Percentiles rank a stretch among this genome's conserved stretches.
Evolutionary conservation across 352 stramenopile species (phyloP).

Genomic region (Phytophthora niederhauseri): DNA sequence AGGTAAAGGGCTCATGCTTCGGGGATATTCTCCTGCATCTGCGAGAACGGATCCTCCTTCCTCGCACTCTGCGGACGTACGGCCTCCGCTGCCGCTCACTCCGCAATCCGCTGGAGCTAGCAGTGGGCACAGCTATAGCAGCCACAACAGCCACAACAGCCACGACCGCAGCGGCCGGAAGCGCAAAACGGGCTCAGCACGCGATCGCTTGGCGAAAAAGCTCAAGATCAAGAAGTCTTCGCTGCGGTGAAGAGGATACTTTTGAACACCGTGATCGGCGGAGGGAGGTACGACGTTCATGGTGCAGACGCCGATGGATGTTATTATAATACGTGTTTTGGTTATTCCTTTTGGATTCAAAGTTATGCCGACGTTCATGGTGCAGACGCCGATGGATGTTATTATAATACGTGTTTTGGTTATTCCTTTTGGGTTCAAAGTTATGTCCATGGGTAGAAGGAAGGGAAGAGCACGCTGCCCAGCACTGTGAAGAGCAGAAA

Average conservation of each 20-base stretch:
- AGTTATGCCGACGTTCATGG: conserved; percentile 10
- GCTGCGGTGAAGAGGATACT: conserved; percentile 32
- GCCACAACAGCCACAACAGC: conserved; percentile 8
- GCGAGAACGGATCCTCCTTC: conserved; percentile 18
- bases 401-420: conserved; percentile 26
- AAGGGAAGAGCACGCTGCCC: conserved; percentile 69
- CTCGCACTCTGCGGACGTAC: conserved; percentile 37
- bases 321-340: conserved; percentile 27
- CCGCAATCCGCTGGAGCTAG: conserved; percentile 20
- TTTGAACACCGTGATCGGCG: conserved; percentile 1
- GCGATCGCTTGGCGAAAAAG: conserved; percentile 81
- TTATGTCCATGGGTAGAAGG: conserved; percentile 88
- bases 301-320: conserved; percentile 16
- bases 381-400: conserved; percentile 16
- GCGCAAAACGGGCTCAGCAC: conserved; percentile 55
- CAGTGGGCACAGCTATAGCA: conserved; percentile 34
- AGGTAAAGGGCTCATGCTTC: conserved; percentile 43
- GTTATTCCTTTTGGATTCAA: conserved; percentile 17
- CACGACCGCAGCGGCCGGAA: conserved; percentile 39
- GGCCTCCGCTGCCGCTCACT: conserved; percentile 49
- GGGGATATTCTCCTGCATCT: conserved; percentile 37
- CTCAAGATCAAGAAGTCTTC: conserved; percentile 73
- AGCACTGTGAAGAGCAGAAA: conserved; percentile 78
- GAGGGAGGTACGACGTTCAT: background rate
- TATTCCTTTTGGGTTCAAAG: conserved; percentile 14